Percentiles rank a stretch among this genome's conserved stretches.
phyloP scores from a whole-genome alignment of 129 eudicot species.

The Glebionis coronaria region DNA sequence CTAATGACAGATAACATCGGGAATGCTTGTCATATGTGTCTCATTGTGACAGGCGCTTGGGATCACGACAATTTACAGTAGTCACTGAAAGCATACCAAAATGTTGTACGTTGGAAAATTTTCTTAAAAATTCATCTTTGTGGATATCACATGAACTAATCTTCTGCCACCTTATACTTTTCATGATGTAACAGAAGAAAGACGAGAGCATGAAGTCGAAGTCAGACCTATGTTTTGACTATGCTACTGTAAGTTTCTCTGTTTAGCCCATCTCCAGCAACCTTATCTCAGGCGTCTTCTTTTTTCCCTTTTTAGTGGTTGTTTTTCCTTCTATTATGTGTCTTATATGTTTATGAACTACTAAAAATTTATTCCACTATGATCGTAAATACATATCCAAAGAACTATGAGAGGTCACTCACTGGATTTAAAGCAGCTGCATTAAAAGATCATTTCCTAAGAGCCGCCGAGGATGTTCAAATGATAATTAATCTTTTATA shows the following conservation, averaged over 20 bases:
- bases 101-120: constrained; percentile 53
- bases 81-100: no score
- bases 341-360: constrained; percentile 1
- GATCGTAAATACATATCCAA: constrained; percentile 76
- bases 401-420: constrained; percentile 93
- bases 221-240: constrained; percentile 82
- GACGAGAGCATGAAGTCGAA: constrained; percentile 82
- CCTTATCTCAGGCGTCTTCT: no score
- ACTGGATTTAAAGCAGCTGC: no score
- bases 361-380: not conserved
- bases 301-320: constrained; percentile 6
- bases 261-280: no score
- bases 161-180: not conserved
- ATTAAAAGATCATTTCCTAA: constrained; percentile 79
- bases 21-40: constrained; percentile 87
- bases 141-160: constrained; percentile 1
- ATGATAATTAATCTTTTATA: constrained; percentile 80
- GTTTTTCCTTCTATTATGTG: not conserved
- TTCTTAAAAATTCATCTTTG: not conserved
- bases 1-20: constrained; percentile 80
- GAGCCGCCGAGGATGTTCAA: constrained; percentile 68
- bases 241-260: no score
- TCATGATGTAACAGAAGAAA: constrained; percentile 65
- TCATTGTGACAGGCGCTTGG: constrained; percentile 91
- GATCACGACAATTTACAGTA: constrained; percentile 75